Conservation (phyloP, 2,329 filamentous ascomycete species). For the Phialophora macrospora region DNA sequence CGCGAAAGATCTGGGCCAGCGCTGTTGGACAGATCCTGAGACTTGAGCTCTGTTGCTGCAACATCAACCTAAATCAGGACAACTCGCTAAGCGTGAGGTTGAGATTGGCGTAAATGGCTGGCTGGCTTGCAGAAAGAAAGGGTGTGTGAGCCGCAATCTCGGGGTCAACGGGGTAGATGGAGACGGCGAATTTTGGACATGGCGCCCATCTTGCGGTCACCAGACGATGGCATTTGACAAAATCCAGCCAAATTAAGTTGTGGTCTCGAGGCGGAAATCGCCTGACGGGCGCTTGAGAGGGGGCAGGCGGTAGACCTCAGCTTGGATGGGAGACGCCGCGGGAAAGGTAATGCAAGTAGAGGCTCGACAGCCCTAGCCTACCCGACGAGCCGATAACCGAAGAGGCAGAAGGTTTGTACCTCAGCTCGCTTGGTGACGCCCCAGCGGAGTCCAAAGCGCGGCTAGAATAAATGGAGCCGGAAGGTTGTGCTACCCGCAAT, state of each 20-base stretch:
- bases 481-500: constrained; percentile 13
- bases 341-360: not conserved
- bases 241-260: constrained; percentile 10
- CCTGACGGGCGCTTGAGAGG: not conserved
- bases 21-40: constrained; percentile 20
- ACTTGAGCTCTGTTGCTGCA: constrained; percentile 5
- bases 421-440: constrained; percentile 32
- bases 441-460: constrained; percentile 21
- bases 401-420: constrained; percentile 15
- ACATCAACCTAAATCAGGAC: constrained; percentile 6
- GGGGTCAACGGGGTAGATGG: not conserved
- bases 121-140: constrained; percentile 13
- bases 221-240: constrained; percentile 20
- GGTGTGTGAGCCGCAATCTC: constrained; percentile 8
- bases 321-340: constrained; percentile 20
- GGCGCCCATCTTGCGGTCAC: constrained; percentile 14
- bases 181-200: constrained; percentile 10
- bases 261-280: constrained; percentile 1
- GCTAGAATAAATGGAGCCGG: constrained; percentile 9
- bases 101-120: constrained; percentile 16
- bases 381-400: constrained; percentile 29
- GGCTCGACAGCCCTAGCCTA: constrained; percentile 8
- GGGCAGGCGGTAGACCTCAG: constrained; percentile 12
- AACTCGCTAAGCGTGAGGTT: constrained; percentile 4
- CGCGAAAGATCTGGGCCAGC: not conserved